Evolutionary conservation across 257 asterid genomes (phyloP), one percentile per base, ranked within the genome.

Genomic region (Scutellaria barbata): DNA sequence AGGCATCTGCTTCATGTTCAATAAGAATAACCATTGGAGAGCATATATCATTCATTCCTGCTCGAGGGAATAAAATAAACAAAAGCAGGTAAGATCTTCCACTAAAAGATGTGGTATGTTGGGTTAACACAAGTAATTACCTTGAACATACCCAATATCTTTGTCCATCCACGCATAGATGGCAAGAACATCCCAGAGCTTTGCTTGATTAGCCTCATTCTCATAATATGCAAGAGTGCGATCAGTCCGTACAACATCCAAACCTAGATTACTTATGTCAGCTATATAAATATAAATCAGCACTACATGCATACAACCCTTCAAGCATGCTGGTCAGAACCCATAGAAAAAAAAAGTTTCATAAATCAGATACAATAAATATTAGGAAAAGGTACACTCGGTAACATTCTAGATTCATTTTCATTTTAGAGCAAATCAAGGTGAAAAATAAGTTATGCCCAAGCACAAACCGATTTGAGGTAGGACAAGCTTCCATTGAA

Each of bases 21-120:
- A 90, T 76, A 75, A 94, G 96, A 66, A 94, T 89, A 58, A 85
- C 80, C 85, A 94, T 85, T 35, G 98, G 98, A 77, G 98, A 94
- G 90, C 98, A 94, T 66, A 94, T 90, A 79, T 94, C 98, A 81
- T 83, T 94, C 98, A 94, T 94, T 79, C 98, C 98, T 94, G 84
- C 65, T 66, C 77, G 68, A 69, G 54, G 66, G 42, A 72, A 66
- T 69, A 63, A 69, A 33, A 74, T 35, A 76, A 66, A 68, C 47
- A 68, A 69, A 45, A 73, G 59, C 42, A 39, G 58, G 72, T 76
- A 75, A 62, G 74, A 74, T 46, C 43, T 67, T 72, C 52, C 78
- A 58, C 57, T 59, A 69, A 63, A 56, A 42, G 48, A 73, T 62
- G 40, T 75, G 59, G 53, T 39, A 58, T 18, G 66, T 18, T 8